Base-by-base conservation (phyloP, 192 early-diverging fungal genomes). In the Diversispora epigaea region DNA sequence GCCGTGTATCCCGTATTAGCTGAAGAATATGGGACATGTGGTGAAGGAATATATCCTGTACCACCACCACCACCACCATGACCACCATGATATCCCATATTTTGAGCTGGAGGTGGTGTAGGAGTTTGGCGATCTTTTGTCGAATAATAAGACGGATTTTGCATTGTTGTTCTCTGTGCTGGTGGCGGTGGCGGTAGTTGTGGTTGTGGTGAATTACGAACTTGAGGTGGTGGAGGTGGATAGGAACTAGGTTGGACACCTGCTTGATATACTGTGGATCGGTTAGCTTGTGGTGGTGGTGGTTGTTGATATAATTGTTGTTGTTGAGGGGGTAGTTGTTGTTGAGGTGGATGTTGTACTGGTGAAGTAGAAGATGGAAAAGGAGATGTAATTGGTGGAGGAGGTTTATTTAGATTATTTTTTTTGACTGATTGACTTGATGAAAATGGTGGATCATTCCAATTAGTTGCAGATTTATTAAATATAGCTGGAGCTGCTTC, bases 391-490 rank as follows among this genome's bases (percentile, higher is more conserved):
- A 77, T 73, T 21, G 77, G 66, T 57, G 56, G 62, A 47, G 58
- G 55, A 47, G 58, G 55, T n/a, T 70, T 64, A 45, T 50, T 55
- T 12, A 64, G 17, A 74, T 82, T 15, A 21, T 70, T 80, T 76
- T 79, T 84, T 57, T 63, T 46, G 1, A 71, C 75, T 11, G 68
- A 67, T 61, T 76, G 61, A 68, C 73, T 54, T 46, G 76, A 75
- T 69, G 77, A 50, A 70, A 84, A 63, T 63, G 87, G 87, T 40
- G 87, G 85, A 72, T 89, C 87, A 69, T 89, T 89, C 86, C 86
- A 89, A 63, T 84, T 84, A 21, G 82, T 76, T 44, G 78, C 71
- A 50, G 80, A 76, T 56, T 84, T 86, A 41, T 81, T 81, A 47
- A 79, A 80, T 22, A 82, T 81, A 11, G 82, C 76, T 62, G 77